Conservation (phyloP, 140 eudicot species). For the Oenanthe javanica region DNA sequence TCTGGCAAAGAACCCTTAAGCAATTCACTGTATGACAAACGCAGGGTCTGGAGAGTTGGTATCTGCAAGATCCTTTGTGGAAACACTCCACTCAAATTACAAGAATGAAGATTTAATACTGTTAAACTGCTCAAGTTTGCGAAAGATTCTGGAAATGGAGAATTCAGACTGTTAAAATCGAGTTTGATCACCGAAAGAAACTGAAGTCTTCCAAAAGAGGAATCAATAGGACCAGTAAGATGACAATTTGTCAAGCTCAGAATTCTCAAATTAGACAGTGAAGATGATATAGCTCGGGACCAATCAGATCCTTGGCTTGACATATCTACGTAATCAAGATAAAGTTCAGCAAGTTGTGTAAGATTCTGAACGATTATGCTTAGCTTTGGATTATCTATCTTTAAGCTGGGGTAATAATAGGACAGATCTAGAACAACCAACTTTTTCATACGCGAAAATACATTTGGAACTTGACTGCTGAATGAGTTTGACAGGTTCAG, state of each 20-base stretch:
- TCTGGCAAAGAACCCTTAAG: conserved; percentile 39
- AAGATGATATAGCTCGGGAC: conserved; percentile 38
- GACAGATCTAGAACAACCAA: conserved; percentile 55
- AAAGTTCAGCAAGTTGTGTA: conserved; percentile 25
- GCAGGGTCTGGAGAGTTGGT: conserved; percentile 31
- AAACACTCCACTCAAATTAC: conserved; percentile 37
- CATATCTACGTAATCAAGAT: conserved; percentile 43
- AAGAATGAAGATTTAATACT: conserved; percentile 21
- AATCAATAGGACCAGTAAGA: conserved; percentile 50
- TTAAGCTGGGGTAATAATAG: conserved; percentile 12
- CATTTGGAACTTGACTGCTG: conserved; percentile 42
- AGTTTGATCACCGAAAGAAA: conserved; percentile 30
- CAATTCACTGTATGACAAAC: conserved; percentile 21
- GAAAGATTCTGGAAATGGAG: conserved; percentile 40
- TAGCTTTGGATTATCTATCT: conserved; percentile 39
- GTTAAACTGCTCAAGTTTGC: conserved; percentile 28
- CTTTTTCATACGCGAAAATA: conserved; percentile 27
- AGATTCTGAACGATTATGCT: conserved; percentile 29
- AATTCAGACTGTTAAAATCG: conserved; percentile 30
- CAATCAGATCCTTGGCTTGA: conserved; percentile 39
- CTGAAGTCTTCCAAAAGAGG: conserved; percentile 29
- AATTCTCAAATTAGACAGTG: conserved; percentile 26
- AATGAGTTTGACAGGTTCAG: conserved; percentile 40
- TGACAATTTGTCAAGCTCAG: conserved; percentile 46
- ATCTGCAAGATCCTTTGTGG: conserved; percentile 34